Base-by-base conservation (phyloP, 2,329 filamentous ascomycete genomes). In the Raffaelea albimanens region DNA sequence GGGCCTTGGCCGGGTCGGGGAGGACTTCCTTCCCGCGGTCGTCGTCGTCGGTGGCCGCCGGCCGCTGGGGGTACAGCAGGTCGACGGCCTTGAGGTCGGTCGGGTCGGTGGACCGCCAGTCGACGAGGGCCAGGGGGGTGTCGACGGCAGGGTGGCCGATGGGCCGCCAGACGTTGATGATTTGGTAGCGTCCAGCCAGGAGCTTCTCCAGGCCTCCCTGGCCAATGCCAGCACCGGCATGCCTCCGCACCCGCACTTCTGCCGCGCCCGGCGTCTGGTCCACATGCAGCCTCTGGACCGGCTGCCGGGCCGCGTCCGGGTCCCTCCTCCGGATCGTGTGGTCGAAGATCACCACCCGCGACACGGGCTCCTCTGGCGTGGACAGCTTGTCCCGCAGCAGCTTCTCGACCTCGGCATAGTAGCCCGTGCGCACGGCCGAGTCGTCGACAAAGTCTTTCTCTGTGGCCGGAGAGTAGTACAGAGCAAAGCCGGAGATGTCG, bases 81-180 rank as follows among this genome's bases (percentile, higher is more conserved):
- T 81, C 73, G 3, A 84, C 75, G 2, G 73, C 69, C 11, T 83
- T 63, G 46, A 83, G 75, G 53, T 85, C 81, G 1, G 61, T 58
- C 0, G 75, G 73, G n/a, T 58, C 56, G 0, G 78, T 82, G 1
- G 69, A 72, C 21, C 78, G 72, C 74, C 78, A 82, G 58, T 85
- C 80, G 9, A 83, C 67, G 1, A 85, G 74, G 0, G 78, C 81
- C 3, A 86, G 67, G 16, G 82, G 82, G 53, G 73, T 75, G 56
- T 85, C 81, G 0, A 69, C 69, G 3, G 80, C 80, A 0, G 77
- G 64, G 57, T 82, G 72, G 25, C 72, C 70, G 53, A 85, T 83
- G 0, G 82, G 82, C 34, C 82, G 71, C 82, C 82, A 85, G 16
- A 85, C 80, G 52, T 86, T 85, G 60, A 85, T 78, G 56, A 85